Conservation (phyloP, 768 basidiomycete species). For the Suillus americanus region DNA sequence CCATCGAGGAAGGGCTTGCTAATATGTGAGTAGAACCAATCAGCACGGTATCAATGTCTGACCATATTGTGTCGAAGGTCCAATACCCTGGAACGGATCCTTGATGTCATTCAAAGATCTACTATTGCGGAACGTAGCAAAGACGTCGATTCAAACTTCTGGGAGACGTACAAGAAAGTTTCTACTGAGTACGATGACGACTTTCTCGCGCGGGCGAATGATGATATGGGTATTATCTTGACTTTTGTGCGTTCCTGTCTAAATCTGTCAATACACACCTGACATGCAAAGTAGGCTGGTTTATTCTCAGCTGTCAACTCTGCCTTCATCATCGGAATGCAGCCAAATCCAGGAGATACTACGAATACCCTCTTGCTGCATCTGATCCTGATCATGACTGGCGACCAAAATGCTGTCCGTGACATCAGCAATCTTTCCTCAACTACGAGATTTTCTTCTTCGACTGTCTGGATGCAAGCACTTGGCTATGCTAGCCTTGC, state of each 20-base stretch:
- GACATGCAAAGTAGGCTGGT: constrained; percentile 30
- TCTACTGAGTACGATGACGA: constrained; percentile 14
- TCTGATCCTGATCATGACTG: background rate
- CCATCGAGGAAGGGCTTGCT: too few relatives aligned
- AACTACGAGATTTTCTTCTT: background rate
- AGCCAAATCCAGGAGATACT: constrained; percentile 23
- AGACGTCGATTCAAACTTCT: constrained; percentile 6
- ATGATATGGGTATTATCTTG: constrained; percentile 16
- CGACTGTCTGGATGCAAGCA: background rate
- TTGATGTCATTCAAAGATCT: too few relatives aligned
- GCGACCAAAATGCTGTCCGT: background rate
- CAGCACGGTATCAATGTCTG: too few relatives aligned
- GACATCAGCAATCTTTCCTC: background rate
- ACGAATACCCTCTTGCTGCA: constrained; percentile 20
- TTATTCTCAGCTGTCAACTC: constrained; percentile 38
- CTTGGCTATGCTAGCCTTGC: background rate
- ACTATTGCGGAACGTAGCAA: background rate
- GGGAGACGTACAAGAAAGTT: constrained; percentile 11
- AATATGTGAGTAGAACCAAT: too few relatives aligned
- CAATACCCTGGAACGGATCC: too few relatives aligned
- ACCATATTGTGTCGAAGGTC: too few relatives aligned
- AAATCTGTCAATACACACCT: background rate
- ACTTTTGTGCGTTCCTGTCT: constrained; percentile 16
- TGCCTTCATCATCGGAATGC: constrained; percentile 36
- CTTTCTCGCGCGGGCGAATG: constrained; percentile 11